Evolutionary conservation across 2,329 filamentous ascomycete genomes (phyloP).

Genomic region (Botrytis squamosa): DNA sequence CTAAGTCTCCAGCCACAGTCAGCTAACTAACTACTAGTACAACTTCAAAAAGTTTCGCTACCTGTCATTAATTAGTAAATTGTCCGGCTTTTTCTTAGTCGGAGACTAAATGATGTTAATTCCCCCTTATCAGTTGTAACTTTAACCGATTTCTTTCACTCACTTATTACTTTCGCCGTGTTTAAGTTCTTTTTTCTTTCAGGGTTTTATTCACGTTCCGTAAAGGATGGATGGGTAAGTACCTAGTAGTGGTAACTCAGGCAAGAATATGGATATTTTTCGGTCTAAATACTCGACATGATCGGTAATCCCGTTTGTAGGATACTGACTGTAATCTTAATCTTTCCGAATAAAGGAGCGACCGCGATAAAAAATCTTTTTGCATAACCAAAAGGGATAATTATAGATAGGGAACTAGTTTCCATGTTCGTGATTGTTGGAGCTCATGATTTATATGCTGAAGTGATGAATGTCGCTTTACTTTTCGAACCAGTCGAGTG

Average conservation of each 20-base stretch:
- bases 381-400: no score
- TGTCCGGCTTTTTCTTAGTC: background rate
- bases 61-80: background rate
- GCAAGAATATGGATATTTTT: rapidly evolving
- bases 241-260: no score
- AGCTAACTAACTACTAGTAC: background rate
- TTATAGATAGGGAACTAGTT: rapidly evolving
- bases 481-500: background rate
- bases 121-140: background rate
- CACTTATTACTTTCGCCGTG: no score
- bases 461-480: background rate
- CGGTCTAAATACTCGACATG: background rate
- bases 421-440: background rate
- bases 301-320: no score
- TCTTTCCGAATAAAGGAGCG: no score
- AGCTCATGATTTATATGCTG: background rate
- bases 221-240: no score
- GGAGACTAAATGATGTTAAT: background rate
- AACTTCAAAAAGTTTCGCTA: background rate
- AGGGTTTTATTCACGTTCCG: no score
- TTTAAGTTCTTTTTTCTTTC: no score
- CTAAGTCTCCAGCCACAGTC: background rate
- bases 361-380: no score
- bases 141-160: background rate
- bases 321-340: no score